Base-by-base conservation (phyloP, 139 green algal species). In the Volvox africanus region DNA sequence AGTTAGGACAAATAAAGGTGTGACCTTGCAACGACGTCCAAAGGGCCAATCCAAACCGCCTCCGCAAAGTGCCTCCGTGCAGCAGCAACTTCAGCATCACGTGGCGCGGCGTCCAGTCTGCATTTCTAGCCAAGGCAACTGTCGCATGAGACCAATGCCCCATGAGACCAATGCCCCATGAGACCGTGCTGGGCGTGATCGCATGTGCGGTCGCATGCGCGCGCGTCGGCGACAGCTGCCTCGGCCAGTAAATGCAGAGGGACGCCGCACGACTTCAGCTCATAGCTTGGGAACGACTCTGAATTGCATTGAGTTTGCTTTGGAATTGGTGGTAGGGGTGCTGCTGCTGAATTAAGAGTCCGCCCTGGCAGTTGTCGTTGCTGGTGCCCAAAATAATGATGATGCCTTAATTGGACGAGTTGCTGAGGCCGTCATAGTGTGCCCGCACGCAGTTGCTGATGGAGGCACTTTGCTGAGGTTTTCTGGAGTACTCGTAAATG, bases 181-280 rank as follows among this genome's bases (percentile, higher is more conserved):
- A n/a, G n/a, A n/a, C n/a, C n/a, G n/a, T n/a, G n/a, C n/a, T n/a
- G n/a, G n/a, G n/a, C n/a, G n/a, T n/a, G n/a, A n/a, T n/a, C 20
- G 61, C 81, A 13, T 77, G 81, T 30, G 62, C 33, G 6, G 14
- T 62, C 17, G 62, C 82, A 13, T 65, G 55, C 11, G 62, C 82
- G 55, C 11, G 62, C 82, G 22, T 79, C 73, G 1, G 86, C 86
- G n/a, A 81, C 71, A 21, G 82, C 82, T 13, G 82, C 26, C 16
- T 90, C 86, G 0, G 86, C 86, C 0, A 90, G 44, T 44, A 90
- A 77, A 76, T 90, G 86, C 17, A 90, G 50, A 55, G 86, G 86
- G 86, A 84, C 0, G 44, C 20, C 11, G 86, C 44, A 1, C 86
- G 86, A 9, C 44, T 55, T 55, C 44, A 55, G 44, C 44, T 55